These are phyloP conservation scores for Trichosporon inkin DNA, from an alignment of 1,284 basidiomycete species.

Conservation along the genomic window DNA sequence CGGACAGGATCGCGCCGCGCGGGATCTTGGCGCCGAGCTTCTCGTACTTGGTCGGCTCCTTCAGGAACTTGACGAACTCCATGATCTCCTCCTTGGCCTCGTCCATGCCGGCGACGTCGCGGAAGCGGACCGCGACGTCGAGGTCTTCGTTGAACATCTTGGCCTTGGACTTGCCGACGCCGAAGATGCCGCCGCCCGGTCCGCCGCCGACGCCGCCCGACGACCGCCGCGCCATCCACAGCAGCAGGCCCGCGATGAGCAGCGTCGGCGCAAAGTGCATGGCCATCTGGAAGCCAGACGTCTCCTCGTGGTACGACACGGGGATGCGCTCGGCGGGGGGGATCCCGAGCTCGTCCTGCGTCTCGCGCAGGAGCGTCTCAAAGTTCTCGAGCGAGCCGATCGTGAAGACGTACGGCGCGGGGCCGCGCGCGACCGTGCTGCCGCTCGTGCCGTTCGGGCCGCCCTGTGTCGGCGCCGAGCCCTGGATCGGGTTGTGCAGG, in stretches of 20 bases:
- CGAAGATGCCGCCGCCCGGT: slow-evolving; percentile 83
- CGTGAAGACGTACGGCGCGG: slow-evolving; percentile 75
- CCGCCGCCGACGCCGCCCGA: slow-evolving; percentile 56
- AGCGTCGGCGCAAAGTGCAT: slow-evolving; percentile 93
- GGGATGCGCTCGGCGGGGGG: slow-evolving; percentile 90
- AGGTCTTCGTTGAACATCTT: slow-evolving; percentile 98
- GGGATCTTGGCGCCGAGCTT: slow-evolving; percentile 98
- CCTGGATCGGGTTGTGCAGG: slow-evolving; percentile 44
- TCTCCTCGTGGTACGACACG: slow-evolving; percentile 93
- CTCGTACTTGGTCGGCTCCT: slow-evolving; percentile 91
- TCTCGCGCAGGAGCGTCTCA: slow-evolving; percentile 88
- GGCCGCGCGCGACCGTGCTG: slow-evolving; percentile 45
- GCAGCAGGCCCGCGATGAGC: slow-evolving; percentile 81
- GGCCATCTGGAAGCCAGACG: slow-evolving; percentile 74
- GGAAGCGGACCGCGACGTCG: slow-evolving; percentile 88
- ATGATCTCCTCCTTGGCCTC: slow-evolving; percentile 99
- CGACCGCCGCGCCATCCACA: slow-evolving; percentile 82
- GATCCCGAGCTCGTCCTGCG: slow-evolving; percentile 87
- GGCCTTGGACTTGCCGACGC: slow-evolving; percentile 91
- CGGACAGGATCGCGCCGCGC: slow-evolving; percentile 94
- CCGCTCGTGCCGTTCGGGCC: slow-evolving; percentile 25
- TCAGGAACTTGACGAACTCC: slow-evolving; percentile 99
- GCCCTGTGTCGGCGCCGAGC: slow-evolving; percentile 13
- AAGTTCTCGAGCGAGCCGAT: slow-evolving; percentile 98
- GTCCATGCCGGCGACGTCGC: slow-evolving; percentile 98